phyloP scores from a whole-genome alignment of 1,284 basidiomycete species.

The Waitea zeae region DNA sequence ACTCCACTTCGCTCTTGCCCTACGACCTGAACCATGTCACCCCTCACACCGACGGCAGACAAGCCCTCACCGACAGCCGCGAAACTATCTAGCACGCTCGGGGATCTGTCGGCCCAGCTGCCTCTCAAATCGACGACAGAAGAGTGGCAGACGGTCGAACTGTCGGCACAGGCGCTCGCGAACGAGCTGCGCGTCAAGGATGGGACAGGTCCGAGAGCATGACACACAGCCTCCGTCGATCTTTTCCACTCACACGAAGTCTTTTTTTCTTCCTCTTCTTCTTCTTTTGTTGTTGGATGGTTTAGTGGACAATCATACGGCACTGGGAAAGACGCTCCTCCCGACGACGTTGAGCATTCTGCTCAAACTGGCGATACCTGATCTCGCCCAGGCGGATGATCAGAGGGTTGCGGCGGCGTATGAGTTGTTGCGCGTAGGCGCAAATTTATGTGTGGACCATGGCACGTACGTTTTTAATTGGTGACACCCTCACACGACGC shows the following conservation, averaged over 20 bases:
- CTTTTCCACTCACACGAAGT: slow-evolving; percentile 1
- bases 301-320: slow-evolving; percentile 52
- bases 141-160: slow-evolving; percentile 35
- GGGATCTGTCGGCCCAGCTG: not conserved
- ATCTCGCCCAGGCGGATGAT: slow-evolving; percentile 24
- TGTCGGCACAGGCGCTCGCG: slow-evolving; percentile 36
- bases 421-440: slow-evolving; percentile 57
- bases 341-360: slow-evolving; percentile 47
- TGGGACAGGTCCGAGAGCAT: slow-evolving; percentile 25
- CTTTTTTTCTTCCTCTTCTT: slow-evolving; percentile 1
- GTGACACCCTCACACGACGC: no score
- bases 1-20: no score
- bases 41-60: no score
- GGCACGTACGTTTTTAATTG: slow-evolving; percentile 28
- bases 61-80: no score
- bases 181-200: slow-evolving; percentile 40
- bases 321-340: slow-evolving; percentile 42
- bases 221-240: slow-evolving; percentile 1
- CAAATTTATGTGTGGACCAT: slow-evolving; percentile 70
- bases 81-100: not conserved
- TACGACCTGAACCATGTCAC: no score
- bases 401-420: slow-evolving; percentile 29
- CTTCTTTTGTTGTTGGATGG: no score
- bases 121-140: no score
- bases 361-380: slow-evolving; percentile 33